Percentiles rank a stretch among this genome's conserved stretches.
phyloP scores from a whole-genome alignment of 2,329 filamentous ascomycete species.

The Sclerotinia spermophila region DNA sequence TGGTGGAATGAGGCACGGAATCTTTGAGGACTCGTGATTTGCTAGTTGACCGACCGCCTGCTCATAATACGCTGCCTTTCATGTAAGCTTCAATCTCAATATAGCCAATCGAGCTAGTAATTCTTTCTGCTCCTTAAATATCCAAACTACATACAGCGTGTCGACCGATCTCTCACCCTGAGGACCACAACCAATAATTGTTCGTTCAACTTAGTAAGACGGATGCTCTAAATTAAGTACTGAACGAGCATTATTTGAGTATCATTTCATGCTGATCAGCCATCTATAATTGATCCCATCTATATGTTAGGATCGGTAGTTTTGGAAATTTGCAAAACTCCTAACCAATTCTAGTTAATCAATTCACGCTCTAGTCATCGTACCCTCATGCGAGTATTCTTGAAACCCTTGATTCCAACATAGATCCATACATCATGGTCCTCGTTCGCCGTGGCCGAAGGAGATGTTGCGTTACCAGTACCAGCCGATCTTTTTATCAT shows the following conservation, averaged over 20 bases:
- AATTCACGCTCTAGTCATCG: slow-evolving; percentile 1
- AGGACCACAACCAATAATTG: slow-evolving; percentile 1
- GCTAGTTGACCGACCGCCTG: background rate
- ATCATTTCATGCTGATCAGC: slow-evolving; percentile 5
- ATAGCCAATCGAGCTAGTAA: slow-evolving; percentile 1
- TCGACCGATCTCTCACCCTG: background rate
- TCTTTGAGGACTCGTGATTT: slow-evolving; percentile 7
- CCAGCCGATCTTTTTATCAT: slow-evolving; percentile 4
- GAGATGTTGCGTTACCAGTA: background rate
- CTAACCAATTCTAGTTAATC: slow-evolving; percentile 3
- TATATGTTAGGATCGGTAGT: background rate
- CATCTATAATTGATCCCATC: background rate
- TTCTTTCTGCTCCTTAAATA: background rate
- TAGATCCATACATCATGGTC: slow-evolving; percentile 9
- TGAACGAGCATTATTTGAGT: slow-evolving; percentile 1
- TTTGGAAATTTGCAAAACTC: background rate
- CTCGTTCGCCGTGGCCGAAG: slow-evolving; percentile 21
- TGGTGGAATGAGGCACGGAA: slow-evolving; percentile 4
- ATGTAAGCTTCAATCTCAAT: slow-evolving; percentile 12
- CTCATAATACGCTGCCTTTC: background rate
- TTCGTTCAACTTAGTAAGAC: background rate
- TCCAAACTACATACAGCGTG: background rate
- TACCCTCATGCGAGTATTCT: slow-evolving; percentile 9
- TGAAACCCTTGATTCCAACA: slow-evolving; percentile 5
- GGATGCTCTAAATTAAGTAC: background rate